Evolutionary conservation across 805 yeast species (phyloP).

Genomic region (Brettanomyces bruxellensis): DNA sequence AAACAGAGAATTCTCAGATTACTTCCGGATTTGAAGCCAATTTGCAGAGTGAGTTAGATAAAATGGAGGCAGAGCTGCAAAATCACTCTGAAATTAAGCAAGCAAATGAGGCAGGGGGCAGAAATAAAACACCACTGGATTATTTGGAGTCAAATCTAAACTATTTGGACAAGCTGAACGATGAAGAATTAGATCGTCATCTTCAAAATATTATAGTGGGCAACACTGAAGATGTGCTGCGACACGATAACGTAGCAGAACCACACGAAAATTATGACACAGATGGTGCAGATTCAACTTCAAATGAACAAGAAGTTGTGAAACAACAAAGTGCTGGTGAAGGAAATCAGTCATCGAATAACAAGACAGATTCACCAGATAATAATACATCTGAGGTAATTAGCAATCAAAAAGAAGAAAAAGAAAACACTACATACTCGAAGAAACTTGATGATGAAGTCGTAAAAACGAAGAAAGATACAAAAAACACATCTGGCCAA

Average conservation of each 20-base stretch:
- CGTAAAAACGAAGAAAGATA: not conserved
- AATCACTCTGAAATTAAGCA: not conserved
- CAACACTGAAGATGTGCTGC: not conserved
- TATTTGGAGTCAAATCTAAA: constrained; percentile 17
- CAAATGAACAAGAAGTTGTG: too few relatives aligned
- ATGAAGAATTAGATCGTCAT: constrained; percentile 22
- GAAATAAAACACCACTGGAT: constrained; percentile 8
- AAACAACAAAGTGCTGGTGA: too few relatives aligned
- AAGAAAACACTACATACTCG: too few relatives aligned
- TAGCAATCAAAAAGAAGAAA: too few relatives aligned
- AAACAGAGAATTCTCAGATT: not conserved
- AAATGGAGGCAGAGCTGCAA: constrained; percentile 7
- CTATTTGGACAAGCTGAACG: constrained; percentile 18
- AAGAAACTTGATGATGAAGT: not conserved
- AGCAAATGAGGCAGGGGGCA: not conserved
- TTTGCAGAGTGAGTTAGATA: constrained; percentile 8
- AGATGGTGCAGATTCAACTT: too few relatives aligned
- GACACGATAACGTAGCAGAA: too few relatives aligned
- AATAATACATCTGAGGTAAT: too few relatives aligned
- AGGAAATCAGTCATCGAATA: too few relatives aligned
- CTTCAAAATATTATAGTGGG: constrained; percentile 19
- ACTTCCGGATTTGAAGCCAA: constrained; percentile 2
- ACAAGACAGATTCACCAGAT: too few relatives aligned
- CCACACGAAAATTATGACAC: too few relatives aligned
- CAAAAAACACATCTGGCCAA: not conserved